Base-by-base conservation (phyloP, 306 rosid genomes). In the Carpinus fangiana region DNA sequence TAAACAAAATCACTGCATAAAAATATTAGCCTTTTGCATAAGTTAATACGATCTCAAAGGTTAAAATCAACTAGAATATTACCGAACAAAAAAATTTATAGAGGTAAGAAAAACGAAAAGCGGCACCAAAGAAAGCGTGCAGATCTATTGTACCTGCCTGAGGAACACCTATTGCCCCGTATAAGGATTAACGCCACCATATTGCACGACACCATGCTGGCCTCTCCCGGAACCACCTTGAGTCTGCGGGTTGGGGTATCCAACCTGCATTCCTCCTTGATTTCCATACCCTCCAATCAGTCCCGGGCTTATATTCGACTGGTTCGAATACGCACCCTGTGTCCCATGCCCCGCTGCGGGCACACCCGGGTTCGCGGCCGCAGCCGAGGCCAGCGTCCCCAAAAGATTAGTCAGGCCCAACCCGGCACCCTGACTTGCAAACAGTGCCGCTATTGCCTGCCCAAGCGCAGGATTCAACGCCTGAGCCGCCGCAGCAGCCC, bases 161-260 rank as follows among this genome's bases (percentile, higher is more conserved):
- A 56, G 65, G 72, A 84, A 75, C 59, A 81, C 66, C 89, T 92
- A 94, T 78, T 89, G 92, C 83, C 98, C 98, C 88, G 84, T 87
- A 82, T 92, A 92, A 36, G 96, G 81, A 17, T 90, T 87, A 73
- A 81, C 84, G 28, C 90, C 94, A 12, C 94, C 96, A 77, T 89
- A 90, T n/a, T 91, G 96, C 55, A 92, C 92, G 73, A 70, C 91
- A 56, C 90, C 93, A 85, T 83, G 89, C 71, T 88, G 98, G 62
- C 95, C 97, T 84, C 97, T 91, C 71, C 97, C 98, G 13, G 97
- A 51, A 4, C 95, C 90, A 55, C 97, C 89, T 79, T 90, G 98
- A n/a, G 84, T 46, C 87, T 90, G 98, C 74, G 78, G 97, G 60
- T 81, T 92, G 1, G 86, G 89, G 73, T 89, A 94, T 0, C 87